Evolutionary conservation across 2,329 filamentous ascomycete species (phyloP).

Genomic region (Aspergillus terreus): DNA sequence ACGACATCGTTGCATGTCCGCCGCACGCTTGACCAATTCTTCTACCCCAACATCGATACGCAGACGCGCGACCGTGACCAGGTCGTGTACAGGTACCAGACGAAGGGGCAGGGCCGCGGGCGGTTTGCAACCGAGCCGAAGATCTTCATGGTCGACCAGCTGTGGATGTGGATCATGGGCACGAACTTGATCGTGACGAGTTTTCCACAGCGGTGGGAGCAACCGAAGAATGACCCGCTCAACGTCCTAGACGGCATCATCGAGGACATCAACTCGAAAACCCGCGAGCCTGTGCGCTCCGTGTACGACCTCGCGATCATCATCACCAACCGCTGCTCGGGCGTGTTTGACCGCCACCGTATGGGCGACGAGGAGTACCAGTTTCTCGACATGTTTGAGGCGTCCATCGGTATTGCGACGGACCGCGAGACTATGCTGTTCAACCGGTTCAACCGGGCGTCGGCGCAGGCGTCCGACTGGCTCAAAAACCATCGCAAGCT

Average conservation of each 20-base stretch:
- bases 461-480: slow-evolving; percentile 54
- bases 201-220: slow-evolving; percentile 41
- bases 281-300: slow-evolving; percentile 55
- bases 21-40: slow-evolving; percentile 63
- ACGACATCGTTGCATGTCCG: slow-evolving; percentile 50
- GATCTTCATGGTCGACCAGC: slow-evolving; percentile 66
- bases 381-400: slow-evolving; percentile 66
- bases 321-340: slow-evolving; percentile 58
- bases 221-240: slow-evolving; percentile 59
- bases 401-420: slow-evolving; percentile 54
- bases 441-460: slow-evolving; percentile 56
- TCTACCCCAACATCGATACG: slow-evolving; percentile 60
- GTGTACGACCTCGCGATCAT: slow-evolving; percentile 62
- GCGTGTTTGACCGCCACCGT: slow-evolving; percentile 58
- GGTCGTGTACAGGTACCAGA: slow-evolving; percentile 60
- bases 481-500: slow-evolving; percentile 48
- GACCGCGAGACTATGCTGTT: slow-evolving; percentile 58
- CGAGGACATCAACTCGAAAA: slow-evolving; percentile 63
- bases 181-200: slow-evolving; percentile 55
- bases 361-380: slow-evolving; percentile 59
- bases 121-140: slow-evolving; percentile 47
- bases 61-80: slow-evolving; percentile 58
- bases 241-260: slow-evolving; percentile 61
- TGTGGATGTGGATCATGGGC: slow-evolving; percentile 63
- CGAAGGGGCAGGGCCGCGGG: slow-evolving; percentile 29